These are phyloP conservation scores for Acrodontium crateriforme DNA, from an alignment of 2,329 filamentous ascomycete genomes.

Conservation along the genomic window DNA sequence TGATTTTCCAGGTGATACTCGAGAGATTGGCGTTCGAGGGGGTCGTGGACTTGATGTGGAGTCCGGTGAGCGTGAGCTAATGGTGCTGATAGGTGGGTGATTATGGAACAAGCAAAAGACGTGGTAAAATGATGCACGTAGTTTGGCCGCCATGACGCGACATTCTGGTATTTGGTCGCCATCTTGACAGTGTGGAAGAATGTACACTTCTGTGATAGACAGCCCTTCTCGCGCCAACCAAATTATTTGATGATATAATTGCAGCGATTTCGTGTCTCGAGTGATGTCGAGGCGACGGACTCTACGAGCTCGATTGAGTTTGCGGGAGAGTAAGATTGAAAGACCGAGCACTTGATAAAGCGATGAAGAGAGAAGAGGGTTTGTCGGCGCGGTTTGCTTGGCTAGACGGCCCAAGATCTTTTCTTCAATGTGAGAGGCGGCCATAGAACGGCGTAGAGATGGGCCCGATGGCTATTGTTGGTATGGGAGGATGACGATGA, in stretches of 20 bases:
- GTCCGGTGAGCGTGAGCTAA: slow-evolving; percentile 23
- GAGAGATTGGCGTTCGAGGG: slow-evolving; percentile 6
- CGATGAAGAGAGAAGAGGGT: slow-evolving; percentile 64
- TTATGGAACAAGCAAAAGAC: slow-evolving; percentile 96
- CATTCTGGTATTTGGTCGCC: slow-evolving; percentile 60
- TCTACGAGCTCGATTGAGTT: slow-evolving; percentile 70
- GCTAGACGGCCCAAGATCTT: slow-evolving; percentile 90
- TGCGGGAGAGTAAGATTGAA: slow-evolving; percentile 73
- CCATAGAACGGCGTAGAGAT: slow-evolving; percentile 53
- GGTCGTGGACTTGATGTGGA: slow-evolving; percentile 13
- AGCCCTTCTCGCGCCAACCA: slow-evolving; percentile 91
- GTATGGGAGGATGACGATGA: too few species aligned
- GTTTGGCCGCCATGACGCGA: slow-evolving; percentile 79
- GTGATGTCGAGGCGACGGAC: slow-evolving; percentile 68
- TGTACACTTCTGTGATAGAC: slow-evolving; percentile 70
- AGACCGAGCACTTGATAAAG: slow-evolving; percentile 86
- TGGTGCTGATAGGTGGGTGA: slow-evolving; percentile 57
- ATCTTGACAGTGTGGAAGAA: slow-evolving; percentile 63
- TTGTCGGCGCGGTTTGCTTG: slow-evolving; percentile 61
- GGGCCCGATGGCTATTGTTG: too few species aligned
- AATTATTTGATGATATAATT: slow-evolving; percentile 80
- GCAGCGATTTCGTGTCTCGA: slow-evolving; percentile 63
- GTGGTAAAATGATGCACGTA: slow-evolving; percentile 89
- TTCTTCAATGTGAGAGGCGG: slow-evolving; percentile 91
- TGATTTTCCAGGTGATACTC: slow-evolving; percentile 8